phyloP scores from a whole-genome alignment of 1,284 basidiomycete species.

The Puccinia coronata region DNA sequence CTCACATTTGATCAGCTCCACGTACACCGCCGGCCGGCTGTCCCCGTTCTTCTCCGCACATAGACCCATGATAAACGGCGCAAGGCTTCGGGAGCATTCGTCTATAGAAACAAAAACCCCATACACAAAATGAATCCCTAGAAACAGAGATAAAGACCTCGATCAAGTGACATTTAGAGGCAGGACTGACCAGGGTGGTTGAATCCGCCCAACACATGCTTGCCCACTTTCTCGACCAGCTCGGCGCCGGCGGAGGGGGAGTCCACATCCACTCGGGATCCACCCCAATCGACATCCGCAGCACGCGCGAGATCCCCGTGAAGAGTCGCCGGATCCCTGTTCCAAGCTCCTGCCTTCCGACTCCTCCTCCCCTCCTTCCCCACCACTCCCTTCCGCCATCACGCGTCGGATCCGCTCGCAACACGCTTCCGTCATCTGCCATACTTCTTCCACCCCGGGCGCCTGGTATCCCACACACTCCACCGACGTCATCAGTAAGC shows the following conservation, averaged over 20 bases:
- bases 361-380: not conserved
- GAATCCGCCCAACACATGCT: constrained; percentile 17
- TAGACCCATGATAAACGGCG: constrained; percentile 36
- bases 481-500: constrained; percentile 27
- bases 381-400: not conserved
- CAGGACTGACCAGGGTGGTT: constrained; percentile 4
- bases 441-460: constrained; percentile 20
- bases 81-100: constrained; percentile 24
- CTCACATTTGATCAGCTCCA: constrained; percentile 37
- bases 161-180: not conserved
- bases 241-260: not conserved
- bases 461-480: constrained; percentile 23
- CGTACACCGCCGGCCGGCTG: constrained; percentile 4
- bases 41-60: constrained; percentile 41
- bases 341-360: not conserved
- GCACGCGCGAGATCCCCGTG: constrained; percentile 26
- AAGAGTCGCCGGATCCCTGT: not conserved
- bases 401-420: not conserved
- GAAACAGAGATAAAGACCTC: not conserved
- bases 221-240: constrained; percentile 17
- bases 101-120: no score
- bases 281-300: constrained; percentile 13
- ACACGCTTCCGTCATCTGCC: constrained; percentile 20
- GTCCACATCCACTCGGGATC: constrained; percentile 23
- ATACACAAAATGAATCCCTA: not conserved